Evolutionary conservation across 2,329 filamentous ascomycete species (phyloP), one percentile per base, ranked within the genome.

Genomic region (Simplicillium sp.): DNA sequence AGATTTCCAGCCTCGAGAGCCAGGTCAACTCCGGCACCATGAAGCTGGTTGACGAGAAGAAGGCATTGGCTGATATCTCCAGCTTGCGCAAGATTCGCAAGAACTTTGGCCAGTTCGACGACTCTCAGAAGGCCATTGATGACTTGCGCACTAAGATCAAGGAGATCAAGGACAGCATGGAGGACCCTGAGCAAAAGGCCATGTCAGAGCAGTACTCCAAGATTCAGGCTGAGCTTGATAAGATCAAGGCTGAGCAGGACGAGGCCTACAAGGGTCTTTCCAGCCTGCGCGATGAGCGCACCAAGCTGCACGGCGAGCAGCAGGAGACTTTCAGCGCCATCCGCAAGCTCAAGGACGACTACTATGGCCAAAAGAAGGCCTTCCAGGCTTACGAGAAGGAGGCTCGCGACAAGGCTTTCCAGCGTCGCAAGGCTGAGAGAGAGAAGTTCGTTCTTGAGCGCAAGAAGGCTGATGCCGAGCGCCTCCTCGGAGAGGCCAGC

Each of bases 41-140:
- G 84, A 94, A 89, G 68, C 71, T 98, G 39, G 92, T 97, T 11
- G 92, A 98, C 54, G 92, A 97, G 77, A 94, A 87, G 74, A 97
- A 96, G 76, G 82, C 87, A 8, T 73, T 97, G 15, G 68, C 76
- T 38, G 87, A 96, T 54, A 82, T 95, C 53, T 85, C 84, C 37
- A 82, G 69, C 60, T 70, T 97, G 50, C 82, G 84, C 64, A 94
- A 94, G 72, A 77, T 84, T 56, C 86, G 86, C 68, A 97, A 96
- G 79, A 84, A 80, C 65, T 96, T 98, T 61, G 79, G 81, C 44
- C 77, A 80, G 46, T 84, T 97, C 55, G 87, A 94, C 45, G 80
- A 84, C 44, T 73, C 80, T 29, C 86, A 97, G 67, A 94, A 94
- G 74, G 76, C 76, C 50, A 97, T 98, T 52, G 85, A 92, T 55